Evolutionary conservation across 805 yeast species (phyloP).

Genomic region (Dipodascopsis uninucleata): DNA sequence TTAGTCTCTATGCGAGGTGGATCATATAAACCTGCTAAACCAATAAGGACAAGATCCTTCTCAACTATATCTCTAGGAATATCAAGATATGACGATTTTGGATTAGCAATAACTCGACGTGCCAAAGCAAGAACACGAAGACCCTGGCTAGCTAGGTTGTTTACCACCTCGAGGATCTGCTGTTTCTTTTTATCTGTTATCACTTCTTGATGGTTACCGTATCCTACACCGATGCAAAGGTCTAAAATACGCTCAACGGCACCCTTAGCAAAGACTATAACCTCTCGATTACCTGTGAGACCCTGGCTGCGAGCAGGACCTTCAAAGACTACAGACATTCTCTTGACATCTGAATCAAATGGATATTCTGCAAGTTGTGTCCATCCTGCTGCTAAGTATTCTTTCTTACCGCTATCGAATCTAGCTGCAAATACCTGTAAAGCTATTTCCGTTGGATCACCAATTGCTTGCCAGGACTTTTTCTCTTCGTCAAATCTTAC

Average conservation of each 20-base stretch:
- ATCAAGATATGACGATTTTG: conserved; percentile 27
- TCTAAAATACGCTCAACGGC: conserved; percentile 68
- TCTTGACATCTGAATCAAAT: conserved; percentile 68
- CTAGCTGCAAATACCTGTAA: conserved; percentile 73
- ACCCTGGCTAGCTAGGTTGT: conserved; percentile 59
- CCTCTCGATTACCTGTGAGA: too few relatives aligned
- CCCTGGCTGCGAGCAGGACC: conserved; percentile 29
- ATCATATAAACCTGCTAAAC: conserved; percentile 74
- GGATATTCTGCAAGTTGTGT: conserved; percentile 63
- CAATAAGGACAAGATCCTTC: conserved; percentile 52
- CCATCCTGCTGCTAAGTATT: conserved; percentile 40
- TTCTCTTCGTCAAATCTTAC: conserved; percentile 49
- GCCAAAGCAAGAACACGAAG: conserved; percentile 74
- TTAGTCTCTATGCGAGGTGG: conserved; percentile 73
- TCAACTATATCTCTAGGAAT: conserved; percentile 49
- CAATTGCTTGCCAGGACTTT: conserved; percentile 70
- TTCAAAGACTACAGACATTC: conserved; percentile 63
- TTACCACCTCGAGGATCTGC: conserved; percentile 53
- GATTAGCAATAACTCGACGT: conserved; percentile 33
- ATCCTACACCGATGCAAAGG: conserved; percentile 46
- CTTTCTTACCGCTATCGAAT: conserved; percentile 46
- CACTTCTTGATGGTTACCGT: conserved; percentile 14
- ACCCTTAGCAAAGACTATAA: conserved; percentile 56
- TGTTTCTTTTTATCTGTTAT: conserved; percentile 44
- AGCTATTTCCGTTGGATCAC: conserved; percentile 83